These are phyloP conservation scores for Dictyostelium intermedium DNA, from an alignment of 78 protist genomes.

Conservation along the genomic window DNA sequence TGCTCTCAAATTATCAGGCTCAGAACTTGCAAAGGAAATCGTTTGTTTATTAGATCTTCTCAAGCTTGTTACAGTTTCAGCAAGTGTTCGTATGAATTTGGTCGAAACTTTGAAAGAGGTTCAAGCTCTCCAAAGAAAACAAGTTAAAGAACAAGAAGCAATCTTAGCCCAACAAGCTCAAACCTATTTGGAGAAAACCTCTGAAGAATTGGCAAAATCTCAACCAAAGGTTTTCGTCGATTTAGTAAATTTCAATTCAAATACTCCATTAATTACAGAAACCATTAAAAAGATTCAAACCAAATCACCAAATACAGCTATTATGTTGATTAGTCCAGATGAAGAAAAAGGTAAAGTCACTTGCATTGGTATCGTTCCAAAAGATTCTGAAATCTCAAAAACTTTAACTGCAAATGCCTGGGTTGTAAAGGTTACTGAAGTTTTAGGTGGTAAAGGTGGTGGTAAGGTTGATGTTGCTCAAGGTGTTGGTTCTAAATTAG, in stretches of 20 bases:
- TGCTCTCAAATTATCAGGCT: constrained; percentile 47
- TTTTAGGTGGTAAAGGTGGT: constrained; percentile 83
- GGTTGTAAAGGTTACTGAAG: constrained; percentile 50
- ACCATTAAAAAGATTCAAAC: constrained; percentile 51
- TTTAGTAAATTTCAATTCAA: constrained; percentile 33
- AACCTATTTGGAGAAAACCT: not conserved
- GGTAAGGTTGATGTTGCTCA: constrained; percentile 83
- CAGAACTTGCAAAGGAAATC: constrained; percentile 36
- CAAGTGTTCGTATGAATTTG: not conserved
- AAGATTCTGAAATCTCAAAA: constrained; percentile 20
- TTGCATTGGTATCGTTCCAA: constrained; percentile 44
- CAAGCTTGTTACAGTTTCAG: not conserved
- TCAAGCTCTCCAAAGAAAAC: constrained; percentile 7
- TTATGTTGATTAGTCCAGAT: constrained; percentile 59
- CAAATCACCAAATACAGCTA: constrained; percentile 22
- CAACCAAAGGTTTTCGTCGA: constrained; percentile 25
- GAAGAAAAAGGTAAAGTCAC: constrained; percentile 52
- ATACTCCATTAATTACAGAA: constrained; percentile 40
- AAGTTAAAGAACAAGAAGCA: constrained; percentile 5
- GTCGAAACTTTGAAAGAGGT: not conserved
- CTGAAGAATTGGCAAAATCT: not conserved
- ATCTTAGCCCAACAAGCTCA: not conserved
- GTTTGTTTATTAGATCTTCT: constrained; percentile 5
- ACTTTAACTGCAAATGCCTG: constrained; percentile 73
- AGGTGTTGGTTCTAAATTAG: constrained; percentile 73